Base-by-base conservation (phyloP, 2,329 filamentous ascomycete genomes). In the Alternaria triticimaculans region DNA sequence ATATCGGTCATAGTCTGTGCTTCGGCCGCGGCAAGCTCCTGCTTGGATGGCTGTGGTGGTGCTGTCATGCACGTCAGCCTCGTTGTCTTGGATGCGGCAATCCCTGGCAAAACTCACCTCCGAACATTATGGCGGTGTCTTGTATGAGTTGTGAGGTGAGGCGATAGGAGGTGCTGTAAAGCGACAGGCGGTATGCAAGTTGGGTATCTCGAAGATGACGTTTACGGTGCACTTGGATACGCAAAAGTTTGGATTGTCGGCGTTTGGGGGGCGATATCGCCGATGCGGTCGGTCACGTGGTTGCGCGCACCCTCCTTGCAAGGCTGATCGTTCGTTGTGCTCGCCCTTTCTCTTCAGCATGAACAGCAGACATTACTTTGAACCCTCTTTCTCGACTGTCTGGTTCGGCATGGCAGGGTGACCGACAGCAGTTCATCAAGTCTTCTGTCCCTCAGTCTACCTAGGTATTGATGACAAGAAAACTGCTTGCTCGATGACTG, bases 1-100 rank as follows among this genome's bases (percentile, higher is more conserved):
- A 95, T 84, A 55, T 89, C 91, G 71, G 86, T 84, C 74, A 83
- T 84, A 55, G 92, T 91, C 78, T 90, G 87, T 64, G 84, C 84
- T 84, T 94, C 91, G 48, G 76, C 76, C 53, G 63, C 67, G 70
- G 86, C 86, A 78, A 94, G 86, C 86, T 94, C 91, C 80, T 90
- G 89, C 63, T 87, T 83, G 63, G 88, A 88, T 74, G 89, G 86
- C 79, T 89, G 89, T 78, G 90, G 90, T 82, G 92, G 88, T 84
- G 88, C 88, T 91, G 37, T 46, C 9, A 25, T 20, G 7, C 6
- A 46, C 23, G 58, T 68, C 48, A 73, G 63, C 51, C 28, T 51
- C 14, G 49, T n/a, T 46, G 18, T 26, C 55, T 23, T 20, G 9
- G 3, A 11, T 14, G 33, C 20, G 30, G 20, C 28, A n/a, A n/a